These are phyloP conservation scores for Colletotrichum orbiculare DNA, from an alignment of 2,329 filamentous ascomycete genomes.

Conservation along the genomic window DNA sequence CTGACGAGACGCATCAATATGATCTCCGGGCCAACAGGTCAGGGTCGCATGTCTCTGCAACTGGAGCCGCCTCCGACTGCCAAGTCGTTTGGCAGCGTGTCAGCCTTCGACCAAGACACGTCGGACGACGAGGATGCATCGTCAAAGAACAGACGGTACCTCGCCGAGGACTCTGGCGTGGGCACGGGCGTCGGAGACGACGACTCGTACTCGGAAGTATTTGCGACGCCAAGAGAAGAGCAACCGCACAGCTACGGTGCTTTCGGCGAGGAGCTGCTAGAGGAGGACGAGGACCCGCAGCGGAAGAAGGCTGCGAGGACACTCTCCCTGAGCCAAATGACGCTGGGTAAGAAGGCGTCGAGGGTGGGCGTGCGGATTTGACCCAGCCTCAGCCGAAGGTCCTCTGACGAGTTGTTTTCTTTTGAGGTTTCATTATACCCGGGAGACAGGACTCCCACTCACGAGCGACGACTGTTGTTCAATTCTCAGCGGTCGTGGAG, in stretches of 20 bases:
- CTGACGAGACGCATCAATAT: slow-evolving; percentile 62
- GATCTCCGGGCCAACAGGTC: slow-evolving; percentile 46
- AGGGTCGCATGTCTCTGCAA: slow-evolving; percentile 35
- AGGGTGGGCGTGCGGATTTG: slow-evolving; percentile 18
- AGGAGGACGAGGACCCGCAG: slow-evolving; percentile 50
- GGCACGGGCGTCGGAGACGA: slow-evolving; percentile 50
- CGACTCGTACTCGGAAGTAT: slow-evolving; percentile 59
- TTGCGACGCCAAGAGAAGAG: slow-evolving; percentile 64
- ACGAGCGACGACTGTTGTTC: slow-evolving; percentile 27
- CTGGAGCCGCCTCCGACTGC: slow-evolving; percentile 48
- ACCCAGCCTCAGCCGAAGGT: slow-evolving; percentile 20
- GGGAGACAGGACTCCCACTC: slow-evolving; percentile 26
- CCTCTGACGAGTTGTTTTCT: slow-evolving; percentile 20
- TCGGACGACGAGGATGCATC: slow-evolving; percentile 47
- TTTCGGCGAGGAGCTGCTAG: slow-evolving; percentile 55
- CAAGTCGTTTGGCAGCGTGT: slow-evolving; percentile 50
- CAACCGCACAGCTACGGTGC: slow-evolving; percentile 45
- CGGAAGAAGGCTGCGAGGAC: slow-evolving; percentile 69
- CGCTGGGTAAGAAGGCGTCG: slow-evolving; percentile 52
- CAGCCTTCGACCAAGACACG: slow-evolving; percentile 56
- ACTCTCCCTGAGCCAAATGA: slow-evolving; percentile 72
- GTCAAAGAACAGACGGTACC: slow-evolving; percentile 33
- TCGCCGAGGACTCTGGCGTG: slow-evolving; percentile 49
- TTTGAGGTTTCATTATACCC: slow-evolving; percentile 37
- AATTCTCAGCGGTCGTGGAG: slow-evolving; percentile 30